Conservation (phyloP, 2,329 filamentous ascomycete species). For the Helotiales sp. region DNA sequence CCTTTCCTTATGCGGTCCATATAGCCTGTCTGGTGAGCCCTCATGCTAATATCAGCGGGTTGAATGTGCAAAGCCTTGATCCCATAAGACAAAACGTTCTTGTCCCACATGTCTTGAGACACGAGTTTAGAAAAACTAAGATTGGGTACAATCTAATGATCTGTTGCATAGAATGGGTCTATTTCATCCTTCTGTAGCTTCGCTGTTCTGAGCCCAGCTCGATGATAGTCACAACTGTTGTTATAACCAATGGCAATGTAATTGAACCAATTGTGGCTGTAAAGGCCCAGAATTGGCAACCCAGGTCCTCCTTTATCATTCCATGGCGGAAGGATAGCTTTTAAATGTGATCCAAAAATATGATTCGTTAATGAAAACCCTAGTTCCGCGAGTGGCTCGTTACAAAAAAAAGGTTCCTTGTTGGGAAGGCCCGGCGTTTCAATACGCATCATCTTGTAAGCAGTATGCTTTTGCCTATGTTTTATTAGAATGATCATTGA, state of each 20-base stretch:
- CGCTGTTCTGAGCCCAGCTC: not conserved
- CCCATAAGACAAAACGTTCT: not conserved
- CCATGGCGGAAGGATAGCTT: no score
- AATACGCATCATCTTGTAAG: not conserved
- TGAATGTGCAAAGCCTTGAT: not conserved
- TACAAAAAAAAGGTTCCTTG: not conserved
- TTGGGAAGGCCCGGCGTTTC: not conserved
- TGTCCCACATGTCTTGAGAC: not conserved
- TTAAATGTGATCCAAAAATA: not conserved
- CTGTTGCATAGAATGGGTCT: not conserved
- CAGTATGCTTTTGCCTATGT: not conserved
- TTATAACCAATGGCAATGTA: not conserved
- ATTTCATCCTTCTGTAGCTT: not conserved
- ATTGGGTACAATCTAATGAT: not conserved
- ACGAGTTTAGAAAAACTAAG: not conserved
- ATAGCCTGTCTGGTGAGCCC: not conserved
- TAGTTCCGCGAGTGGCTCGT: not conserved
- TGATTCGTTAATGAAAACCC: not conserved
- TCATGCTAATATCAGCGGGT: not conserved
- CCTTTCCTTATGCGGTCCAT: not conserved
- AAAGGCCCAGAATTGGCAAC: not conserved
- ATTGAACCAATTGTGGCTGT: not conserved
- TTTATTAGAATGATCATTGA: no score
- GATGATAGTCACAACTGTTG: not conserved
- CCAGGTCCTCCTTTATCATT: not conserved